Conservation (phyloP, 129 eudicot species). For the Chrysanthemum lavandulifolium region DNA sequence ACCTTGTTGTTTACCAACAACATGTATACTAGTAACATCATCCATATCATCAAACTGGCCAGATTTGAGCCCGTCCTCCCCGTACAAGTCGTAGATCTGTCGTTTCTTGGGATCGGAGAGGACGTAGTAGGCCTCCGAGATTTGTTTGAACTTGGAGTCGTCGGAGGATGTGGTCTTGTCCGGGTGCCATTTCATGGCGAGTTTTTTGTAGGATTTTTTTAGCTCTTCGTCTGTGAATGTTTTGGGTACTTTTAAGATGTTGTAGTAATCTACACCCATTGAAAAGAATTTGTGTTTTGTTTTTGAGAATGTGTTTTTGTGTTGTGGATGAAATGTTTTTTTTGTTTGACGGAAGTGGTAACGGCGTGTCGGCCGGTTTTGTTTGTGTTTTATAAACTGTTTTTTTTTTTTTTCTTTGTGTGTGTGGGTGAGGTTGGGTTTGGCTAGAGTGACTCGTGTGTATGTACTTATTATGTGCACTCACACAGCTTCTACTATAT, state of each 20-base stretch:
- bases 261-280: constrained; percentile 93
- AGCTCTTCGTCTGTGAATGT: constrained; percentile 67
- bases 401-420: neutral
- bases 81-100: constrained; percentile 92
- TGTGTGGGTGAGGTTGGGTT: too few relatives aligned
- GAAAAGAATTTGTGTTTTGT: neutral
- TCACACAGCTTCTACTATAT: too few relatives aligned
- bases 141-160: constrained; percentile 89
- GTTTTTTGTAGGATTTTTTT: constrained; percentile 68
- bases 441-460: too few relatives aligned
- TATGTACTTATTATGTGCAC: too few relatives aligned
- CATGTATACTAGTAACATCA: neutral
- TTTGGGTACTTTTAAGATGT: constrained; percentile 51
- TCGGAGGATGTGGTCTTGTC: constrained; percentile 67
- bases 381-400: neutral
- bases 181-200: constrained; percentile 98
- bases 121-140: constrained; percentile 87
- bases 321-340: neutral
- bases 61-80: constrained; percentile 67
- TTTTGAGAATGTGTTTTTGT: neutral
- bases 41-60: constrained; percentile 35
- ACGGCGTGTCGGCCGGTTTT: constrained; percentile 55
- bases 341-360: constrained; percentile 19
- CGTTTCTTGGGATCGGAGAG: constrained; percentile 69
- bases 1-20: too few relatives aligned